phyloP scores from a whole-genome alignment of 805 yeast genomes.

The Saccharomycopsis microspora region DNA sequence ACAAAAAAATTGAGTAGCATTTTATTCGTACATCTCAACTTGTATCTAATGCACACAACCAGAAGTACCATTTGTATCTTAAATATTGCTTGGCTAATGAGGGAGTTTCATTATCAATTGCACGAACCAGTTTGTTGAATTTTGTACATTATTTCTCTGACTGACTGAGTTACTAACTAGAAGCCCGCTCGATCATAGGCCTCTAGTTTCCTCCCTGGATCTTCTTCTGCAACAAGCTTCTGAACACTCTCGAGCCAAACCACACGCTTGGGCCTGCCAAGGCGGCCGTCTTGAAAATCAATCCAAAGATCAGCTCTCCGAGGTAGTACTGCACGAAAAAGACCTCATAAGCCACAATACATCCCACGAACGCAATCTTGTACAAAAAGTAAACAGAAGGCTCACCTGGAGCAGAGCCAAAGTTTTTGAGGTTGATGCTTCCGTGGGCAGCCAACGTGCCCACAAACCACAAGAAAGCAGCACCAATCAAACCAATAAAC shows the following conservation, averaged over 20 bases:
- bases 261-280: slow-evolving; percentile 44
- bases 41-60: too few species aligned
- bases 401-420: slow-evolving; percentile 25
- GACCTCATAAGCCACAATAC: slow-evolving; percentile 39
- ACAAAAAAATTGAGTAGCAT: too few species aligned
- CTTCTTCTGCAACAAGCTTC: slow-evolving; percentile 25
- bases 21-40: too few species aligned
- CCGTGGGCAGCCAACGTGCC: slow-evolving; percentile 9
- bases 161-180: not conserved
- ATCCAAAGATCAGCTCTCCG: slow-evolving; percentile 47
- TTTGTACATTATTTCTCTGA: too few species aligned
- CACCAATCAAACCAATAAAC: slow-evolving; percentile 7
- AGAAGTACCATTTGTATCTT: too few species aligned
- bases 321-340: slow-evolving; percentile 47
- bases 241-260: slow-evolving; percentile 57
- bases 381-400: slow-evolving; percentile 23
- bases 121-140: too few species aligned
- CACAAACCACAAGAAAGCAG: slow-evolving; percentile 8
- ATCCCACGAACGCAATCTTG: slow-evolving; percentile 34
- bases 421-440: slow-evolving; percentile 21
- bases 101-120: too few species aligned
- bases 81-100: too few species aligned
- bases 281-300: slow-evolving; percentile 36
- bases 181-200: not conserved
- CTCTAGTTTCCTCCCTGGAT: slow-evolving; percentile 1